Percentiles rank a stretch among this genome's conserved stretches.
phyloP scores from a whole-genome alignment of 257 asterid species.

The Primulina huaijiensis region DNA sequence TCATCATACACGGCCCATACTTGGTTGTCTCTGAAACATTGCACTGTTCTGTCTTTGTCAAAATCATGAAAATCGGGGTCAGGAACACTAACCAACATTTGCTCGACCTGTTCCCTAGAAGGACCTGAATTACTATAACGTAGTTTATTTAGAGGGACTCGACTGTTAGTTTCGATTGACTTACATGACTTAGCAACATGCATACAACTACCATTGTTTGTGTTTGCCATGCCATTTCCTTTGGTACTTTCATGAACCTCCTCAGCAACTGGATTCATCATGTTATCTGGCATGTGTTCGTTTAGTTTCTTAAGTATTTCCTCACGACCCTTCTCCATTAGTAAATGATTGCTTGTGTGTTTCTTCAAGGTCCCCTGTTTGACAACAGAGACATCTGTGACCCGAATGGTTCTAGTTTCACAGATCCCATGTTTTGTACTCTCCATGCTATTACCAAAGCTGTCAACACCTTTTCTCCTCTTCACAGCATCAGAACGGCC shows the following conservation, averaged over 20 bases:
- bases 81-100: slow-evolving; percentile 37
- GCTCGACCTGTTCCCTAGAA: slow-evolving; percentile 25
- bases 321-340: slow-evolving; percentile 55
- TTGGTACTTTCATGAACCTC: slow-evolving; percentile 20
- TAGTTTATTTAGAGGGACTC: slow-evolving; percentile 21
- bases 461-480: slow-evolving; percentile 54
- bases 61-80: slow-evolving; percentile 61
- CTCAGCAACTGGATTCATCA: slow-evolving; percentile 25
- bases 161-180: slow-evolving; percentile 26
- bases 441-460: slow-evolving; percentile 29
- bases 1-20: slow-evolving; percentile 75
- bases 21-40: slow-evolving; percentile 53
- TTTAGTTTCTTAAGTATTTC: slow-evolving; percentile 40
- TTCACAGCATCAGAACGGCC: slow-evolving; percentile 41
- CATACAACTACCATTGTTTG: slow-evolving; percentile 6
- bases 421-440: slow-evolving; percentile 29
- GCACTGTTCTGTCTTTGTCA: slow-evolving; percentile 39
- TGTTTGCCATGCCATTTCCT: slow-evolving; percentile 27
- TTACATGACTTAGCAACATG: slow-evolving; percentile 24
- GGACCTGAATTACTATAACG: slow-evolving; percentile 17
- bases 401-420: slow-evolving; percentile 24
- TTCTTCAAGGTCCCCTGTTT: slow-evolving; percentile 22
- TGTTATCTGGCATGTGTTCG: slow-evolving; percentile 29
- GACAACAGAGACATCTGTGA: slow-evolving; percentile 22
- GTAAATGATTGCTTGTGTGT: slow-evolving; percentile 31